Percentiles rank a stretch among this genome's conserved stretches.
Conservation (phyloP, 2,329 filamentous ascomycete species). For the Cyphellophora attinorum region DNA sequence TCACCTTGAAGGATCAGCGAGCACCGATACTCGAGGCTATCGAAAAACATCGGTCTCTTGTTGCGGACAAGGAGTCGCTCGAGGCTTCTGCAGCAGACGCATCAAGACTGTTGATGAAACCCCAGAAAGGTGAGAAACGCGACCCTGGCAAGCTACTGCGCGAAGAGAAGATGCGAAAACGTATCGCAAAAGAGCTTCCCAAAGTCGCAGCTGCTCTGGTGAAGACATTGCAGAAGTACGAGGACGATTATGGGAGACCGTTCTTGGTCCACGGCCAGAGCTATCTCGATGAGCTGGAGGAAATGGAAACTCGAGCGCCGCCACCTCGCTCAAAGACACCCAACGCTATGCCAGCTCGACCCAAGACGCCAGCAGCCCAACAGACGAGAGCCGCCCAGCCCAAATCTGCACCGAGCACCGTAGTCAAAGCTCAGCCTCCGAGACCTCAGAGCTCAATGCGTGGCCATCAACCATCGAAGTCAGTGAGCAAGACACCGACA, state of each 20-base stretch:
- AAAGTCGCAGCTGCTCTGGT: constrained; percentile 80
- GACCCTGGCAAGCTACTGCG: constrained; percentile 88
- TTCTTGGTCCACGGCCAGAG: constrained; percentile 89
- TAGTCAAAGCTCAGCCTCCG: constrained; percentile 8
- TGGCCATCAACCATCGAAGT: constrained; percentile 30
- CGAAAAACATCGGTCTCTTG: constrained; percentile 70
- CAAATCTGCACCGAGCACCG: constrained; percentile 1
- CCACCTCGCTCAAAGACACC: constrained; percentile 69
- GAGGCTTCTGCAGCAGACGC: constrained; percentile 89
- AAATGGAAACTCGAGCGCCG: constrained; percentile 47
- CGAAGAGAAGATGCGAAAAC: constrained; percentile 98
- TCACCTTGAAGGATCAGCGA: constrained; percentile 76
- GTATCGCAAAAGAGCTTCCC: constrained; percentile 89
- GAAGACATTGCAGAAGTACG: constrained; percentile 75
- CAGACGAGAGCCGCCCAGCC: constrained; percentile 9
- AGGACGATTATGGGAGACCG: constrained; percentile 85
- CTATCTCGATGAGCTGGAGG: constrained; percentile 78
- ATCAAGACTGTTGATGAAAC: constrained; percentile 81
- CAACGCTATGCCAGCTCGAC: constrained; percentile 47
- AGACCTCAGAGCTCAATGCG: constrained; percentile 29
- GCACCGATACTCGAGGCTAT: constrained; percentile 73
- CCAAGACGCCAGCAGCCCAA: constrained; percentile 34
- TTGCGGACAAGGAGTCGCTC: constrained; percentile 79
- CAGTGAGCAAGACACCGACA: constrained; percentile 38
- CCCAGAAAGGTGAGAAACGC: constrained; percentile 84